Conservation (phyloP, 1,139 yeast genomes). For the Protomyces inouyei region DNA sequence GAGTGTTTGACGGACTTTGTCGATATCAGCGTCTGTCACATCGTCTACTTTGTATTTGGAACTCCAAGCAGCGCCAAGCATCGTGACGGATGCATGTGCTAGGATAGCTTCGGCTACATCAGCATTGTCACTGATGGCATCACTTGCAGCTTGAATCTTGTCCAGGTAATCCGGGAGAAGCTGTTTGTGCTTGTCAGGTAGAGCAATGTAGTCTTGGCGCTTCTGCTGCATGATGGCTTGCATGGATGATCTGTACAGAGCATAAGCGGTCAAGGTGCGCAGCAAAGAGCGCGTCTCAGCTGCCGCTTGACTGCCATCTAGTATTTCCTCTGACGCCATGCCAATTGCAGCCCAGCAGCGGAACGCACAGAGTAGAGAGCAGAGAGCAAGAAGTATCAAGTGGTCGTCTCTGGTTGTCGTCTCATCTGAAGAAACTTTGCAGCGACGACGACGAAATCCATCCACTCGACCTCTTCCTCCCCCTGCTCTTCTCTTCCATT, state of each 20-base stretch:
- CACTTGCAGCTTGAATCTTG: conserved; percentile 6
- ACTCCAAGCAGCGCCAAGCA: conserved; percentile 12
- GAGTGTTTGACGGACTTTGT: conserved; percentile 58
- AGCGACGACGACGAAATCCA: not conserved
- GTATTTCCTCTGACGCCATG: too few relatives aligned
- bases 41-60: not conserved
- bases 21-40: conserved; percentile 41
- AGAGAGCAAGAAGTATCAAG: not conserved
- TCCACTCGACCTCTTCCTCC: not conserved
- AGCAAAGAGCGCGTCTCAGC: not conserved
- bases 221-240: conserved; percentile 13
- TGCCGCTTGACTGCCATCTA: not conserved
- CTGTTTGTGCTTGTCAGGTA: conserved; percentile 1
- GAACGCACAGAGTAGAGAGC: too few relatives aligned
- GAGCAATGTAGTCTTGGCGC: conserved; percentile 4
- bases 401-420: not conserved
- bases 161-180: conserved; percentile 5
- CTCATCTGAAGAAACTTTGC: not conserved
- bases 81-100: not conserved
- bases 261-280: conserved; percentile 9
- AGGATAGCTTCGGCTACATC: conserved; percentile 13
- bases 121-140: conserved; percentile 6
- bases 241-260: conserved; percentile 19
- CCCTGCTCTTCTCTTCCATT: not conserved
- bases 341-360: too few relatives aligned